A percentile compares a stretch with the other conserved stretches of the same genome.
phyloP scores from a whole-genome alignment of 2,329 filamentous ascomycete genomes.

The Aspergillus neotritici region DNA sequence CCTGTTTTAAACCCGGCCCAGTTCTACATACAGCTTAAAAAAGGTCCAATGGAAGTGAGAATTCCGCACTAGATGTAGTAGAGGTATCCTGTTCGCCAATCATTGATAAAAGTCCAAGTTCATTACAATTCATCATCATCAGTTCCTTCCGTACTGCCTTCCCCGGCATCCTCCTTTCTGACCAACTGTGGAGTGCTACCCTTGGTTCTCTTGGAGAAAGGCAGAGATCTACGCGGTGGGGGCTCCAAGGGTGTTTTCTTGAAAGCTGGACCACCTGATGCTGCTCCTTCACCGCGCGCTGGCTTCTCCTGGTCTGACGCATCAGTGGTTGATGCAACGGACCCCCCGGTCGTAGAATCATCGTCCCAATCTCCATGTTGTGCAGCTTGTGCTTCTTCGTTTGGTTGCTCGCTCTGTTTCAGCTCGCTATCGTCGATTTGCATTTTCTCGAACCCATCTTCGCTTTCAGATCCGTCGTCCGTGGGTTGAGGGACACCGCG shows the following conservation, averaged over 20 bases:
- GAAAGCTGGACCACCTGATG: constrained; percentile 5
- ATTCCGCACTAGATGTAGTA: not conserved
- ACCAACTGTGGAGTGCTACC: constrained; percentile 2
- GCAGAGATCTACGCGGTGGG: constrained; percentile 40
- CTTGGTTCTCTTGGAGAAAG: constrained; percentile 29
- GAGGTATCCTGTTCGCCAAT: not conserved
- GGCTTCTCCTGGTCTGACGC: constrained; percentile 1
- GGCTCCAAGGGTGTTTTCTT: constrained; percentile 13
- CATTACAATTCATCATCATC: constrained; percentile 42
- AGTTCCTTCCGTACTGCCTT: constrained; percentile 28
- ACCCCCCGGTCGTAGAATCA: constrained; percentile 25
- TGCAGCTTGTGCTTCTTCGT: constrained; percentile 24
- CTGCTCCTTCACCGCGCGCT: not conserved
- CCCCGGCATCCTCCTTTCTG: constrained; percentile 16
- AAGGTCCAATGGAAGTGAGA: too few relatives aligned
- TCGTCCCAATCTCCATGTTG: constrained; percentile 25
- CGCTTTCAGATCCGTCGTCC: constrained; percentile 24
- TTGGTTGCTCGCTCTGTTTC: constrained; percentile 7
- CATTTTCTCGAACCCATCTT: constrained; percentile 36
- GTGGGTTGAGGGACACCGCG: constrained; percentile 20
- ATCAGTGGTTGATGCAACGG: not conserved
- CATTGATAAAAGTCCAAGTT: not conserved
- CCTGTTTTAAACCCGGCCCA: too few relatives aligned
- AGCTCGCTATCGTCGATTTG: constrained; percentile 23
- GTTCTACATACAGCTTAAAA: too few relatives aligned